phyloP scores from a whole-genome alignment of 164 flowering plant species.

The Malania oleifera region DNA sequence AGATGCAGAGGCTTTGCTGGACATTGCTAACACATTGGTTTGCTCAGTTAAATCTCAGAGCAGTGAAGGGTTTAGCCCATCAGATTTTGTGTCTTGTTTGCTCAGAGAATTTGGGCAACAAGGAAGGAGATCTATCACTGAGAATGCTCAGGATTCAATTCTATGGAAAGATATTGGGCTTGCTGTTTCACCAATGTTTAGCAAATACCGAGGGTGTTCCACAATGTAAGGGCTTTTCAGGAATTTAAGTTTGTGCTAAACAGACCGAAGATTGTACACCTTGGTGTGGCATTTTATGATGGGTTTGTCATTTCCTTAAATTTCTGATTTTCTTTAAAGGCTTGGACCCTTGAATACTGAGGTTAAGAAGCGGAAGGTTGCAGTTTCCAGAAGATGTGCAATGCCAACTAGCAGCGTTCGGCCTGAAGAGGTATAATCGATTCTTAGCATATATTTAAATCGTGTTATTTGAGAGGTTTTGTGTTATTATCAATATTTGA shows the following conservation, averaged over 20 bases:
- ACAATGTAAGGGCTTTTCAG: neutral
- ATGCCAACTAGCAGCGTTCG: neutral
- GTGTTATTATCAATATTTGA: no score
- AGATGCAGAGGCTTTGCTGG: constrained; percentile 7
- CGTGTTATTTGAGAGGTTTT: no score
- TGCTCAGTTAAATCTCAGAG: neutral
- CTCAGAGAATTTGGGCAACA: neutral
- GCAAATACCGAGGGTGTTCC: neutral
- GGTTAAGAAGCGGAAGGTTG: neutral
- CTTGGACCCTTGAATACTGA: constrained; percentile 1
- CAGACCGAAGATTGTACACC: no score
- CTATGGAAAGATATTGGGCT: constrained; percentile 2
- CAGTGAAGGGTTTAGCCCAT: neutral
- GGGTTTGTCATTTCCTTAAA: neutral
- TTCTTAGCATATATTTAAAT: neutral
- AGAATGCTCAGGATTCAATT: neutral
- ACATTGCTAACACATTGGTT: neutral
- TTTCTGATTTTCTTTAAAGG: neutral
- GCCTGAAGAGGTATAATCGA: neutral
- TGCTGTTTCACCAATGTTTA: neutral
- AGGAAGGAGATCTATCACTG: neutral
- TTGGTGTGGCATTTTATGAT: neutral
- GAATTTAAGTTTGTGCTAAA: no score
- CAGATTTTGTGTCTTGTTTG: neutral
- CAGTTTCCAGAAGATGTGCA: neutral